Conservation (phyloP, 2,329 filamentous ascomycete genomes). For the Fusarium pseudocircinatum region DNA sequence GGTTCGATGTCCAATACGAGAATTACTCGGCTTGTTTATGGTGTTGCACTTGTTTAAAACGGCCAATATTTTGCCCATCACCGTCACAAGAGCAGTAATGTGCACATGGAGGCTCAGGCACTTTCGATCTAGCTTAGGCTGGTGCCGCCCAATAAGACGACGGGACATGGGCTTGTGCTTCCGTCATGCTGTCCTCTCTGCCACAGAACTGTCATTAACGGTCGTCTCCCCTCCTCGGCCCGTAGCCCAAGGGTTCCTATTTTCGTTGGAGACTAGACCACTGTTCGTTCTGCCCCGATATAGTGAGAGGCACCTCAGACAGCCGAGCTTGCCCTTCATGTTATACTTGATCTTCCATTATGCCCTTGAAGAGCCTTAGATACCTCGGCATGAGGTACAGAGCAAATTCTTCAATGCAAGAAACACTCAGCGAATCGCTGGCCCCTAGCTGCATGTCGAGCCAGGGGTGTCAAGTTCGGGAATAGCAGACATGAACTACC, state of each 20-base stretch:
- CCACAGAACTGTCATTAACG: slow-evolving; percentile 30
- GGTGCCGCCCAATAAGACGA: not conserved
- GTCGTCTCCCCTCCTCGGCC: slow-evolving; percentile 6
- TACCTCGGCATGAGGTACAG: slow-evolving; percentile 28
- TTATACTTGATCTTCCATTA: not conserved
- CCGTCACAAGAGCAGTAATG: not conserved
- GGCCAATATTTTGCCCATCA: slow-evolving; percentile 3
- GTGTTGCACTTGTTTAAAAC: slow-evolving; percentile 26
- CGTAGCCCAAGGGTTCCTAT: slow-evolving; percentile 4
- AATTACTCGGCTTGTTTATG: slow-evolving; percentile 37
- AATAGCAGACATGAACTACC: slow-evolving; percentile 22
- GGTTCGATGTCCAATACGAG: slow-evolving; percentile 37
- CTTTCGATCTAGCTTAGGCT: not conserved
- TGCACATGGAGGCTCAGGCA: not conserved
- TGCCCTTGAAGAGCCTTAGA: not conserved
- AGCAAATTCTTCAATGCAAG: slow-evolving; percentile 4
- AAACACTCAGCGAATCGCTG: slow-evolving; percentile 14
- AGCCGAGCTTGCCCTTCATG: not conserved
- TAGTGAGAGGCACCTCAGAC: not conserved
- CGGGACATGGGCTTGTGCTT: slow-evolving; percentile 9
- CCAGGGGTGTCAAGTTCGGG: slow-evolving; percentile 35
- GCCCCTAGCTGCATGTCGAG: slow-evolving; percentile 19
- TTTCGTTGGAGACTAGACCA: slow-evolving; percentile 2
- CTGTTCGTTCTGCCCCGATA: not conserved
- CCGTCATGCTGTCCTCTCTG: slow-evolving; percentile 20